Conservation (phyloP, 2,329 filamentous ascomycete genomes). For the Penicillium corylophilum region DNA sequence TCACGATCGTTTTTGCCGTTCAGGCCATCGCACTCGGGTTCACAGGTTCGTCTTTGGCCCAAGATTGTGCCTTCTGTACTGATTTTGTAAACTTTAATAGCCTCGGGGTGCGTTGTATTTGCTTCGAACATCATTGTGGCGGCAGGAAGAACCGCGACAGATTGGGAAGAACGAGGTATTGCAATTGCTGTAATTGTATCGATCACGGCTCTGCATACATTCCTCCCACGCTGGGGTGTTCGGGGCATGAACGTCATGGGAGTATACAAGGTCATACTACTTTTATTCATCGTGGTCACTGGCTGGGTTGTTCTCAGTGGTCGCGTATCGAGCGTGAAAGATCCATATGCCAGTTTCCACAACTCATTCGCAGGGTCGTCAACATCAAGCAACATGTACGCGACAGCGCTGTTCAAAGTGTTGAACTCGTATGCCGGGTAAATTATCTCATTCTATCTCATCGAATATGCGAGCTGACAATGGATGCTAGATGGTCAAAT, state of each 20-base stretch:
- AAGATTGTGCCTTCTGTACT: not conserved
- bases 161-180: slow-evolving; percentile 67
- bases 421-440: slow-evolving; percentile 63
- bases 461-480: not conserved
- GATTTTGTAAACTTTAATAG: not conserved
- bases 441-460: not conserved
- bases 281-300: slow-evolving; percentile 64
- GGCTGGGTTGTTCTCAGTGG: slow-evolving; percentile 63
- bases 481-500: slow-evolving; percentile 43
- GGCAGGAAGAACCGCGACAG: slow-evolving; percentile 59
- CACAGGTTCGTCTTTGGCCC: slow-evolving; percentile 27
- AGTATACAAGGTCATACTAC: slow-evolving; percentile 63
- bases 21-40: slow-evolving; percentile 64
- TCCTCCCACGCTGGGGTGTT: slow-evolving; percentile 64
- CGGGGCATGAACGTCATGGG: slow-evolving; percentile 67
- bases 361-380: slow-evolving; percentile 63
- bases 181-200: slow-evolving; percentile 66
- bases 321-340: slow-evolving; percentile 56
- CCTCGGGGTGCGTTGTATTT: slow-evolving; percentile 67
- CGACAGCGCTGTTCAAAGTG: slow-evolving; percentile 70
- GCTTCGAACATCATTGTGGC: slow-evolving; percentile 70
- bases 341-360: slow-evolving; percentile 60
- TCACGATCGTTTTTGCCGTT: slow-evolving; percentile 61
- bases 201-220: slow-evolving; percentile 65
- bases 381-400: slow-evolving; percentile 61